phyloP scores from a whole-genome alignment of 2,329 filamentous ascomycete species.

The Botryotinia calthae region DNA sequence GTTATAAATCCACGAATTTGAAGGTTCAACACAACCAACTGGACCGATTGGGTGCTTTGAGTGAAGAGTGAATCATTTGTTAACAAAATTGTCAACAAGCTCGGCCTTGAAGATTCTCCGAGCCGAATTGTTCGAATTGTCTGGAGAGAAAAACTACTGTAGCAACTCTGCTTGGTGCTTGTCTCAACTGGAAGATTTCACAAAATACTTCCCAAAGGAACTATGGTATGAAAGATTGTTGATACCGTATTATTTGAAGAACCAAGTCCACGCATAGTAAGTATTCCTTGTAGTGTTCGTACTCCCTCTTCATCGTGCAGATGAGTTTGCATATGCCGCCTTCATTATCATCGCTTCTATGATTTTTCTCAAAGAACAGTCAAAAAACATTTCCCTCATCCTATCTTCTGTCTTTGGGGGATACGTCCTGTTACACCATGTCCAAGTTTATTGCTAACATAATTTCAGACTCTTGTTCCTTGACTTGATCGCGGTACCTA shows the following conservation, averaged over 20 bases:
- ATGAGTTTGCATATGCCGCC: background rate
- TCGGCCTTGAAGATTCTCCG: constrained; percentile 3
- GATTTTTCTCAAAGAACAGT: background rate
- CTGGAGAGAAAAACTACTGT: background rate
- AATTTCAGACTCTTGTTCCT: background rate
- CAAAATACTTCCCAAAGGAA: background rate
- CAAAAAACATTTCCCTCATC: too few species aligned
- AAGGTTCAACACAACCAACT: background rate
- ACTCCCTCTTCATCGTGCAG: background rate
- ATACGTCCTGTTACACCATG: background rate
- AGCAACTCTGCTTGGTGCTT: background rate
- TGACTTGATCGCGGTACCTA: background rate
- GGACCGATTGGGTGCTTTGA: background rate
- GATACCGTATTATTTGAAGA: background rate
- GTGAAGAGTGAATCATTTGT: background rate
- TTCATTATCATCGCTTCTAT: background rate
- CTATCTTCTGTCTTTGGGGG: background rate
- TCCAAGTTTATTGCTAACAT: background rate
- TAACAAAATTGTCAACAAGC: background rate
- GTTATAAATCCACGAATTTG: background rate
- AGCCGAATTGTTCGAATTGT: too few species aligned
- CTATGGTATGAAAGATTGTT: background rate
- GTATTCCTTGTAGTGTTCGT: background rate
- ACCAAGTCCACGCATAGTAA: background rate
- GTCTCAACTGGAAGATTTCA: background rate